Base-by-base conservation (phyloP, 495 filamentous ascomycete genomes). In the Daldinia vernicosa region DNA sequence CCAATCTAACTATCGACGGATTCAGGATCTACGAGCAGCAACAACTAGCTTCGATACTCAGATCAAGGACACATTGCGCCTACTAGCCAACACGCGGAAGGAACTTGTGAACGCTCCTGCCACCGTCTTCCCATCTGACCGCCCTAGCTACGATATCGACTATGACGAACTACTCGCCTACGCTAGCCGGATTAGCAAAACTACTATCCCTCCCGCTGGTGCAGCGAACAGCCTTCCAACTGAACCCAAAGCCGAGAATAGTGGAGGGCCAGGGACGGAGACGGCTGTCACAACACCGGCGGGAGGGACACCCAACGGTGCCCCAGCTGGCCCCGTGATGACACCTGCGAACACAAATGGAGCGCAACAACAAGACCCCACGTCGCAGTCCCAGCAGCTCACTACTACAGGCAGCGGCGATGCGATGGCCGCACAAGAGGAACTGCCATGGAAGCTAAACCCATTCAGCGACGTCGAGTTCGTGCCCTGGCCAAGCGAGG, bases 131-230 rank as follows among this genome's bases (percentile, higher is more conserved):
- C 80, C 87, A 2, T 63, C 75, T 30, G 70, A 71, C 50, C 75
- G 75, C 26, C 71, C 75, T 1, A 76, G 72, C 70, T 76, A 81
- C 70, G 68, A 81, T 15, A 86, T 94, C 57, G 82, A 85, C 12
- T 90, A 89, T 60, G 82, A 82, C 51, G 90, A 93, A 58, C 85
- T 95, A 1, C 86, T 95, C 7, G 79, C 80, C 50, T 93, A 90
- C 72, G 92, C 92, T 8, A 86, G 88, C n/a, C 85, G 86, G 67
- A 93, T 94, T 66, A 88, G 86, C 61, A 88, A 86, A 75, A 92
- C 87, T 67, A 93, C 92, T 0, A 81, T 90, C 8, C 92, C 92
- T 1, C 88, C 88, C 1, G 86, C 87, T 5, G 88, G 83, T 64
- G 81, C 85, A n/a, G 74, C 82, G 2, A 84, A 81, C 63, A 74